Evolutionary conservation across 2,329 filamentous ascomycete species (phyloP).

Genomic region (Paracamarosporium sp.): DNA sequence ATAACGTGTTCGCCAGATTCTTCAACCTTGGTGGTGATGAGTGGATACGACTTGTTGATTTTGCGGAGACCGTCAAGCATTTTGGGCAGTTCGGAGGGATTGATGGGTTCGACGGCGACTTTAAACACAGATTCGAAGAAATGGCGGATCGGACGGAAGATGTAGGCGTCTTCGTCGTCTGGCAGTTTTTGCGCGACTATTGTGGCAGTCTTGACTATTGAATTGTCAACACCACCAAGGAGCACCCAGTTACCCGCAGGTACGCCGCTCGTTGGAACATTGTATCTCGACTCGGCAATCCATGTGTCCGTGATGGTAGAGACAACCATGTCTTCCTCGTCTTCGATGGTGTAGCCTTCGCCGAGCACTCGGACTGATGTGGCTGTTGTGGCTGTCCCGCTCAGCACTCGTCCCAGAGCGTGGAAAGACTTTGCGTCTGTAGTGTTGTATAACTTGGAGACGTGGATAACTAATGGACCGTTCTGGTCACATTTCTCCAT

Average conservation of each 20-base stretch:
- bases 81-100: slow-evolving; percentile 95
- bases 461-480: slow-evolving; percentile 86
- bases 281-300: slow-evolving; percentile 92
- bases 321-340: slow-evolving; percentile 95
- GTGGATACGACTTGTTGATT: slow-evolving; percentile 96
- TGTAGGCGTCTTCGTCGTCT: slow-evolving; percentile 90
- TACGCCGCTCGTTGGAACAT: slow-evolving; percentile 87
- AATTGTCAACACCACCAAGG: slow-evolving; percentile 93
- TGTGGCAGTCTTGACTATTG: slow-evolving; percentile 96
- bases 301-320: slow-evolving; percentile 86
- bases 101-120: slow-evolving; percentile 96
- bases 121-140: slow-evolving; percentile 98
- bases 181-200: slow-evolving; percentile 81
- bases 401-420: slow-evolving; percentile 89
- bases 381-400: slow-evolving; percentile 83
- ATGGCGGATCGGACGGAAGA: slow-evolving; percentile 91
- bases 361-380: slow-evolving; percentile 88
- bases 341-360: slow-evolving; percentile 93
- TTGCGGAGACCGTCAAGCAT: slow-evolving; percentile 97
- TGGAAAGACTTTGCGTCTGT: slow-evolving; percentile 90
- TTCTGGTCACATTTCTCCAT: slow-evolving; percentile 88
- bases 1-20: slow-evolving; percentile 97
- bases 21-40: slow-evolving; percentile 96
- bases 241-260: slow-evolving; percentile 94
- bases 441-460: slow-evolving; percentile 93